Percentiles rank a stretch among this genome's conserved stretches.
phyloP scores from a whole-genome alignment of 257 asterid genomes.

The Jaltomata sinuosa region DNA sequence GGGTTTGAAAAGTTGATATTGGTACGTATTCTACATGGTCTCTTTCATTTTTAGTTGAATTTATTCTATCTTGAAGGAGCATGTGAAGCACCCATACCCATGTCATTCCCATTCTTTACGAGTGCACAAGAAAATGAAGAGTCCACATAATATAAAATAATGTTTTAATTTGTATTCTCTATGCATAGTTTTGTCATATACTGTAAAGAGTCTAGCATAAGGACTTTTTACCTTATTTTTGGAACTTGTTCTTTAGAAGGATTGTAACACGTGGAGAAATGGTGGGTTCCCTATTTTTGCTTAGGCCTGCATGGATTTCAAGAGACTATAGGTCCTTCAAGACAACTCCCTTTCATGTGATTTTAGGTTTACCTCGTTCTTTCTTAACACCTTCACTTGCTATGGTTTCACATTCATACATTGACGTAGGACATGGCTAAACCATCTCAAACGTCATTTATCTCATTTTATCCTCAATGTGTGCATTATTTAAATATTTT shows the following conservation, averaged over 20 bases:
- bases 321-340: not conserved
- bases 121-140: not conserved
- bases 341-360: not conserved
- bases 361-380: not conserved
- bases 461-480: not conserved
- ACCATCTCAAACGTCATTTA: not conserved
- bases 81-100: not conserved
- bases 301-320: not conserved
- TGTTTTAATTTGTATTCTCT: not conserved
- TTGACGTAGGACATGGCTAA: not conserved
- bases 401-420: not conserved
- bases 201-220: not conserved
- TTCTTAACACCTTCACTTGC: not conserved
- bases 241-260: not conserved
- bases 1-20: not conserved
- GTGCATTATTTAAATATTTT: not conserved
- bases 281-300: not conserved
- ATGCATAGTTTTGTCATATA: not conserved
- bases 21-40: not conserved
- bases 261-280: not conserved
- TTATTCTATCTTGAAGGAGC: not conserved
- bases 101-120: not conserved
- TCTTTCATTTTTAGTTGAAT: not conserved
- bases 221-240: not conserved
- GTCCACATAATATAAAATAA: not conserved